Evolutionary conservation across 2,329 filamentous ascomycete species (phyloP).

Genomic region (Blastomyces percursus): DNA sequence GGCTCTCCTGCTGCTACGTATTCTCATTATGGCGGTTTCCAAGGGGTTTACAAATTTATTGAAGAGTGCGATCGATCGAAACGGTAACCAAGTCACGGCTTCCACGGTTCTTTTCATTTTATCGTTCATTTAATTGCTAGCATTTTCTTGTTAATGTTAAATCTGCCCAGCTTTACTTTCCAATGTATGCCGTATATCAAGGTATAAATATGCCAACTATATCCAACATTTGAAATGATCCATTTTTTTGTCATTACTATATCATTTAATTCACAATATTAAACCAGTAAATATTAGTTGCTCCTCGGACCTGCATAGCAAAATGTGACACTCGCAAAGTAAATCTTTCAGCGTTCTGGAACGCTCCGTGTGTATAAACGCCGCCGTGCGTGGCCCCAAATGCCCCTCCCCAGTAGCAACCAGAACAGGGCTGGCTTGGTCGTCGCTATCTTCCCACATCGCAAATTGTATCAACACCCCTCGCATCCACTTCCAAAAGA

Average conservation of each 20-base stretch:
- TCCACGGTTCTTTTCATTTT: constrained; percentile 10
- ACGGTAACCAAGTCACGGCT: constrained; percentile 21
- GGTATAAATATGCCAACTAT: neutral
- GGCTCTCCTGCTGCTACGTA: constrained; percentile 20
- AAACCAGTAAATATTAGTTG: neutral
- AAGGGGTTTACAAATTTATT: constrained; percentile 56
- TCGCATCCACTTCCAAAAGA: neutral
- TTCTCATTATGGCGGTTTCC: constrained; percentile 51
- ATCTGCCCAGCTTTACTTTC: neutral
- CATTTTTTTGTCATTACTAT: neutral
- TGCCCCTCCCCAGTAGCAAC: neutral
- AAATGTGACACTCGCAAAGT: neutral
- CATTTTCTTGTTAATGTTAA: neutral
- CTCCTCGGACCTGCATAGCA: neutral
- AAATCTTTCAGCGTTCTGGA: neutral
- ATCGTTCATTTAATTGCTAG: constrained; percentile 5
- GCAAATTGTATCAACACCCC: neutral
- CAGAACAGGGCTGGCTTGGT: neutral
- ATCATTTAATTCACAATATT: neutral
- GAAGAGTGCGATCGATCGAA: constrained; percentile 49
- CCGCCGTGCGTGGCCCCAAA: neutral
- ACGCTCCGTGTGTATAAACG: neutral
- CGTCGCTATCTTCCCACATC: neutral
- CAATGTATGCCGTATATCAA: neutral
- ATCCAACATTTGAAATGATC: neutral